Percentiles rank a stretch among this genome's conserved stretches.
phyloP scores from a whole-genome alignment of 352 stramenopile species.

The Pythium aphanidermatum region DNA sequence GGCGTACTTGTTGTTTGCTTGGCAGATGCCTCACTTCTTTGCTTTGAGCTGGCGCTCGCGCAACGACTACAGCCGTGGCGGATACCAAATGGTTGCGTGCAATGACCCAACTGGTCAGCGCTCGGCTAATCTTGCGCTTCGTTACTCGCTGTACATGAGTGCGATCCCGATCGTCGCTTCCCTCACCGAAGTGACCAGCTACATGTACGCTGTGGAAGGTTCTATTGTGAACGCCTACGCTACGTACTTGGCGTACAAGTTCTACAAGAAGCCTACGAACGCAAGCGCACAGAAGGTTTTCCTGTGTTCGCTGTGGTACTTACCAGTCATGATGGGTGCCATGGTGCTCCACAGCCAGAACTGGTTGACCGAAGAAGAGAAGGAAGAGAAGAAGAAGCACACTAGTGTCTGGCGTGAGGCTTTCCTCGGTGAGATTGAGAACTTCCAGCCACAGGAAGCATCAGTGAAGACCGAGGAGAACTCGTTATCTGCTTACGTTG shows the following conservation, averaged over 20 bases:
- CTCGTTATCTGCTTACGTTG: conserved; percentile 54
- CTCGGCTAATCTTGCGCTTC: conserved; percentile 89
- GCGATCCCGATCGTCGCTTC: conserved; percentile 92
- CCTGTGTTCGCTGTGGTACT: conserved; percentile 96
- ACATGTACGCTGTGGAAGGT: conserved; percentile 98
- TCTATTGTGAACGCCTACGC: conserved; percentile 95
- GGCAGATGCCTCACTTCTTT: conserved; percentile 99
- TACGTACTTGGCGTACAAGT: conserved; percentile 93
- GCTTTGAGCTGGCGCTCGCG: conserved; percentile 96
- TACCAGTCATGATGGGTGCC: conserved; percentile 95
- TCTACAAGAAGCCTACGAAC: conserved; percentile 92
- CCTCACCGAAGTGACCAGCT: conserved; percentile 92
- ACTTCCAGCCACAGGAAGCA: conserved; percentile 42
- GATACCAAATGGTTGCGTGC: conserved; percentile 95
- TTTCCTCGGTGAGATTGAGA: conserved; percentile 66
- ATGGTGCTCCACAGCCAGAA: conserved; percentile 97
- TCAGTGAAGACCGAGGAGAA: conserved; percentile 34
- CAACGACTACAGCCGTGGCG: conserved; percentile 87
- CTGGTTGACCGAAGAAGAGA: conserved; percentile 75
- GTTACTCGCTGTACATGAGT: conserved; percentile 94
- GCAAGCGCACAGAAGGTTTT: conserved; percentile 97
- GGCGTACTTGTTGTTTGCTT: conserved; percentile 93
- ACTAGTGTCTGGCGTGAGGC: conserved; percentile 55
- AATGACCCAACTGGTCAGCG: conserved; percentile 89
- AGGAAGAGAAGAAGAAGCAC: conserved; percentile 42